Conservation (phyloP, 306 rosid genomes). For the Luffa aegyptiaca region DNA sequence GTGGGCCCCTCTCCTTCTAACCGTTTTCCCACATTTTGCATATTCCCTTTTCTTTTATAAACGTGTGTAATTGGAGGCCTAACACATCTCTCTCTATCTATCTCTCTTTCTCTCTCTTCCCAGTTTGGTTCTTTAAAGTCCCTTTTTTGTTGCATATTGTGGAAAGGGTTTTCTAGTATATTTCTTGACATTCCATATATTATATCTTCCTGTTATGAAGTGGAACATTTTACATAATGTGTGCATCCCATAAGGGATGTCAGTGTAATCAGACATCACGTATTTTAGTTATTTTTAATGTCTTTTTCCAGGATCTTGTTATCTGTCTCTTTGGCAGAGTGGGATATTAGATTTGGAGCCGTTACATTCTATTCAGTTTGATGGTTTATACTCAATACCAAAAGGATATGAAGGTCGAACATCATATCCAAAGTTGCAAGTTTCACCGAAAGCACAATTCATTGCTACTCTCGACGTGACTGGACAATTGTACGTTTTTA, state of each 20-base stretch:
- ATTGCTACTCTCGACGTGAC: conserved; percentile 69
- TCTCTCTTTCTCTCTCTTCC: not conserved
- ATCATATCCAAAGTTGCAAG: conserved; percentile 65
- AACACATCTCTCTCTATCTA: no score
- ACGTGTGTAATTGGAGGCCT: no score
- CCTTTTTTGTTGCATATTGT: not conserved
- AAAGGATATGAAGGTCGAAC: conserved; percentile 45
- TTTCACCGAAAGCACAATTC: conserved; percentile 73
- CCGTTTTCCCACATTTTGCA: no score
- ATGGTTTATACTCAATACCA: conserved; percentile 54
- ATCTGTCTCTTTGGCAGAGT: conserved; percentile 66
- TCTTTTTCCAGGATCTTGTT: conserved; percentile 49
- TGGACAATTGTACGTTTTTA: conserved; percentile 61
- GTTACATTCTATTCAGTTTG: conserved; percentile 54
- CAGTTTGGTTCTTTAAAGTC: not conserved
- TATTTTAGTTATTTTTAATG: not conserved
- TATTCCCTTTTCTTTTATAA: no score
- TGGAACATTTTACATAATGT: not conserved
- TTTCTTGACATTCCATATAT: not conserved
- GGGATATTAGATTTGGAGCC: conserved; percentile 48
- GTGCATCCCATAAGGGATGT: not conserved
- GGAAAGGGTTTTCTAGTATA: not conserved
- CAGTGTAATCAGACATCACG: not conserved
- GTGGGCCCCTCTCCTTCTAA: no score
- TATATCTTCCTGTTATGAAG: not conserved